Evolutionary conservation across 2,329 filamentous ascomycete species (phyloP).

Genomic region (Myriosclerotinia scirpicola): DNA sequence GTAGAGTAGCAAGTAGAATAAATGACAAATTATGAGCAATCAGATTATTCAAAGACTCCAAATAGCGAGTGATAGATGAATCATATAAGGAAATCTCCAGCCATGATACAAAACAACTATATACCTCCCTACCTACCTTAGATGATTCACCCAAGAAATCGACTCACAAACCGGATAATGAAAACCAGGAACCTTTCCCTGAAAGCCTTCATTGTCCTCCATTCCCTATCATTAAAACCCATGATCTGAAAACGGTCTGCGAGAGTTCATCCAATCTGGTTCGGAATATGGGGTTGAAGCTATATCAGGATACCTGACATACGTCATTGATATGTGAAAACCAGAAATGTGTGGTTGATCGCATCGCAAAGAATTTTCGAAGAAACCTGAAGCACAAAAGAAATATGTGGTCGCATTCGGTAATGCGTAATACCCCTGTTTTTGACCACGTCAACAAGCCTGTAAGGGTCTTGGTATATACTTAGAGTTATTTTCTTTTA

Average conservation of each 20-base stretch:
- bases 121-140: not conserved
- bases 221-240: not conserved
- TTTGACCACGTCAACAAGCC: too few relatives aligned
- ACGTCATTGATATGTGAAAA: not conserved
- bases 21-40: not conserved
- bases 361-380: too few relatives aligned
- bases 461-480: too few relatives aligned
- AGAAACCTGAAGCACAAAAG: too few relatives aligned
- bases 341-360: too few relatives aligned
- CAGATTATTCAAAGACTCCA: not conserved
- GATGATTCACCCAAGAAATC: slow-evolving; percentile 6
- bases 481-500: too few relatives aligned
- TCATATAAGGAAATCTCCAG: not conserved
- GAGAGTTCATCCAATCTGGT: not conserved
- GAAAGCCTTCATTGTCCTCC: not conserved
- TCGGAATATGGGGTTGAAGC: not conserved
- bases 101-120: not conserved
- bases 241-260: not conserved
- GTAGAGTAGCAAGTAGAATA: slow-evolving; percentile 1
- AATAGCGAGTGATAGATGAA: not conserved
- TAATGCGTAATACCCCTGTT: too few relatives aligned
- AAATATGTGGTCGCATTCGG: too few relatives aligned
- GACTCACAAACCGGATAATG: not conserved
- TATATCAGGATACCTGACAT: not conserved
- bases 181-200: slow-evolving; percentile 12